Evolutionary conservation across 306 rosid species (phyloP), one percentile per base, ranked within the genome.

Genomic region (Sindora glabra): DNA sequence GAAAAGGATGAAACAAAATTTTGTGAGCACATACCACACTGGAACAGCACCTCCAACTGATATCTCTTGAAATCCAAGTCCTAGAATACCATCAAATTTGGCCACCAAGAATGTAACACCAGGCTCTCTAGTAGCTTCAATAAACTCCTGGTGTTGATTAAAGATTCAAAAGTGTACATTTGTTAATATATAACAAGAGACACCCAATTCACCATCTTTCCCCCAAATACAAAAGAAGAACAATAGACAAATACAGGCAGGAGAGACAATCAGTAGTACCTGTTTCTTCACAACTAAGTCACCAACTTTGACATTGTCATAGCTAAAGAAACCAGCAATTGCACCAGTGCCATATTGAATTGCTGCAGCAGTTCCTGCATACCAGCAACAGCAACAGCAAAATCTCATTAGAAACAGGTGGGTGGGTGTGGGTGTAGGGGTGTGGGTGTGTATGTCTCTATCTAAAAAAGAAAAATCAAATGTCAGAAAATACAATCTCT

Each of bases 21-120:
- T n/a, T 47, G 37, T 59, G 46, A 21, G 13, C 6, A 17, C 8
- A 33, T 86, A 92, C 99, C 99, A 92, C 69, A 89, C 74, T 56
- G 99, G 99, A 71, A 82, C 86, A 56, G 94, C 67, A 30, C 18
- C 14, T 60, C 87, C 95, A 42, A 84, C 95, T 11, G 96, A 74
- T 70, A 89, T 92, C 82, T 92, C 99, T 69, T 80, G 94, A 77
- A 92, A 92, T 65, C 95, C 99, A 61, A 92, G 96, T 61, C 99
- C 99, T 18, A 92, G 61, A 33, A 92, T 29, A 45, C 99, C 99
- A 78, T 92, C 99, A 45, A 89, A 92, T 79, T 84, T 89, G 40
- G 89, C 94, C 6, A 79, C 49, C 64, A 83, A 36, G 74, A 92
- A 92, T 38, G 87, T 76, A 45, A 70, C 29, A 57, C 96, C 80